Percentiles rank a stretch among this genome's conserved stretches.
Evolutionary conservation across 2,329 filamentous ascomycete species (phyloP).

Genomic region (Arthrobotrys megalospora): DNA sequence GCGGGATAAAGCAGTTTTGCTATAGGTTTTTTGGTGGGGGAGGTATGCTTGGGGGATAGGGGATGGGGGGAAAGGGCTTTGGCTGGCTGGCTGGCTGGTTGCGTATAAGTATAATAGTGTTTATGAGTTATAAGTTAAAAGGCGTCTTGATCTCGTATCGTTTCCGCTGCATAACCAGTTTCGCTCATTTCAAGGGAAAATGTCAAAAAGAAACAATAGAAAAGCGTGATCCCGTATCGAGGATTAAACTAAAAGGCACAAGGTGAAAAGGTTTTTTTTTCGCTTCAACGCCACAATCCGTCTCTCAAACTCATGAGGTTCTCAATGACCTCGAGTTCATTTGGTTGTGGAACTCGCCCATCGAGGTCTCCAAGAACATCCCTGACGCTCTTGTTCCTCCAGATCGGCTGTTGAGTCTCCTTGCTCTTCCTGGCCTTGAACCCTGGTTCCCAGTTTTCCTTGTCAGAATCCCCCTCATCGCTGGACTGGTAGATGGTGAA

Average conservation of each 20-base stretch:
- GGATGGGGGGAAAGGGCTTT: background rate
- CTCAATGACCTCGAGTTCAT: constrained; percentile 57
- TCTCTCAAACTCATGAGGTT: constrained; percentile 56
- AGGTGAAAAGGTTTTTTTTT: background rate
- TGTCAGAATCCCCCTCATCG: constrained; percentile 57
- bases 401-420: constrained; percentile 39
- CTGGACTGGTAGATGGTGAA: constrained; percentile 59
- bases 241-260: background rate
- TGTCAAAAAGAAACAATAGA: background rate
- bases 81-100: constrained; percentile 1
- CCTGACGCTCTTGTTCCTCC: constrained; percentile 35
- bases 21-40: background rate
- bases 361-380: constrained; percentile 45
- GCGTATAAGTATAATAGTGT: constrained; percentile 1
- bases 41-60: no score
- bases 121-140: constrained; percentile 4
- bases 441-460: constrained; percentile 57
- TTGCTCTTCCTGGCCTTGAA: constrained; percentile 39
- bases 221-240: background rate
- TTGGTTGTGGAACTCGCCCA: constrained; percentile 49
- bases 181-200: background rate
- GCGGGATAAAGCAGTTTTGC: background rate
- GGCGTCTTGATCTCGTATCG: constrained; percentile 5
- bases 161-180: constrained; percentile 30
- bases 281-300: constrained; percentile 53